These are phyloP conservation scores for Chlamydomonas reinhardtii DNA, from an alignment of 163 green algal species.

Conservation along the genomic window DNA sequence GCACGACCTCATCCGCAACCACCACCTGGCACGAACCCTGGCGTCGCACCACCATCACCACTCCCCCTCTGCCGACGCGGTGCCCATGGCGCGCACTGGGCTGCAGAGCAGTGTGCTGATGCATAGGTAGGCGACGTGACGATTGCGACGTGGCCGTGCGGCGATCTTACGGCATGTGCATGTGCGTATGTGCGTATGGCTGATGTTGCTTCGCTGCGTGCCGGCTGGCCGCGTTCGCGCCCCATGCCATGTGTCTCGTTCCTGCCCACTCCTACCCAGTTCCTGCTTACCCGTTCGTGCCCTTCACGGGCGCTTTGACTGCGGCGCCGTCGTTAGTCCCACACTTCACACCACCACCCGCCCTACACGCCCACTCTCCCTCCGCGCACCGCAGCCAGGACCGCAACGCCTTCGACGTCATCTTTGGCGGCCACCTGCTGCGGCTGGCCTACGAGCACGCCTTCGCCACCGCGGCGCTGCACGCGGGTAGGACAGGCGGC, in stretches of 20 bases:
- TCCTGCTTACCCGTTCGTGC: too few relatives aligned
- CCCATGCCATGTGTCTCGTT: too few relatives aligned
- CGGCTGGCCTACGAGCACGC: conserved; percentile 53
- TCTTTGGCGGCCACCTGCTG: conserved; percentile 66
- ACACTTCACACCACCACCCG: too few relatives aligned
- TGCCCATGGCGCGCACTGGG: conserved; percentile 45
- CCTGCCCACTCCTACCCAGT: too few relatives aligned
- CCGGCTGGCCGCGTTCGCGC: too few relatives aligned
- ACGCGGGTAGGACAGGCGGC: conserved; percentile 37
- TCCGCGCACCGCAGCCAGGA: conserved; percentile 45
- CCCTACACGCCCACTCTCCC: too few relatives aligned
- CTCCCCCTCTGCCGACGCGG: background rate
- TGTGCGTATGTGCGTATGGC: too few relatives aligned
- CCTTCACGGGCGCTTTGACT: too few relatives aligned
- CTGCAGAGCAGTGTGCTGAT: conserved; percentile 53
- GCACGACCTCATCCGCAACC: conserved; percentile 40
- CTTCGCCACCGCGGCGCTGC: conserved; percentile 52
- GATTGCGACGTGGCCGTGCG: too few relatives aligned
- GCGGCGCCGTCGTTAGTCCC: too few relatives aligned
- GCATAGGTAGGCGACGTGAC: conserved; percentile 35
- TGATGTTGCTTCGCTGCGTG: too few relatives aligned
- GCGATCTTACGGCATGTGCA: too few relatives aligned
- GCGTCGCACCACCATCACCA: conserved; percentile 19
- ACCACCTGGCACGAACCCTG: background rate
- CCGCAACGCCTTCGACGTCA: conserved; percentile 58